Evolutionary conservation across 2,329 filamentous ascomycete genomes (phyloP).

Genomic region (Rutstroemia sp.): DNA sequence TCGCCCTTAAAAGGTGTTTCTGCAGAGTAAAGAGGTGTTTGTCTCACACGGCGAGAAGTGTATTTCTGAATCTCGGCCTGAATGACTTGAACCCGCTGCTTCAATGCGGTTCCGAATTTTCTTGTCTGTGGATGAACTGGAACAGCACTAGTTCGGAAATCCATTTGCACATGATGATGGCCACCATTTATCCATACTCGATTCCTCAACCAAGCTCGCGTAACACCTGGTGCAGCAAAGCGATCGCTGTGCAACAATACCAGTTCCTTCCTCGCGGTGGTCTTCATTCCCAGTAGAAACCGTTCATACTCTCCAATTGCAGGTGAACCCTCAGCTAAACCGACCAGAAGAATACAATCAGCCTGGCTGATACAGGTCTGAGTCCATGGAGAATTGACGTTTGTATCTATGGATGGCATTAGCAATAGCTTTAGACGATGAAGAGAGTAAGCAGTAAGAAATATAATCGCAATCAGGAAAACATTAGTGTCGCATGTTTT

Average conservation of each 20-base stretch:
- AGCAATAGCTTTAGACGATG: neutral
- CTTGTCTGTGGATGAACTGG: conserved; percentile 69
- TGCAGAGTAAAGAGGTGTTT: conserved; percentile 81
- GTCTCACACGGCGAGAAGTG: conserved; percentile 84
- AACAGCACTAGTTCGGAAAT: conserved; percentile 68
- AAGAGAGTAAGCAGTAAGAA: neutral
- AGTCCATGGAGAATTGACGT: conserved; percentile 95
- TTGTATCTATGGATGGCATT: conserved; percentile 60
- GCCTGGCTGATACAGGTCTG: conserved; percentile 96
- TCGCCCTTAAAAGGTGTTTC: conserved; percentile 94
- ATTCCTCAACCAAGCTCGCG: conserved; percentile 83
- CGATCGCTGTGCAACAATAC: conserved; percentile 85
- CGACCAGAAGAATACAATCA: conserved; percentile 90
- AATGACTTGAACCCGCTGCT: conserved; percentile 86
- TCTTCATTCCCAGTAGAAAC: conserved; percentile 94
- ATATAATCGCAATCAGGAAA: conserved; percentile 45
- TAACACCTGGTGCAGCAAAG: conserved; percentile 78
- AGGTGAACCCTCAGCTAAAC: conserved; percentile 81
- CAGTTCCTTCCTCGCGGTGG: conserved; percentile 86
- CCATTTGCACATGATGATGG: conserved; percentile 97
- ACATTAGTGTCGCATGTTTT: conserved; percentile 49
- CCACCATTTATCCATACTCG: conserved; percentile 97
- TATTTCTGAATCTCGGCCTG: conserved; percentile 99
- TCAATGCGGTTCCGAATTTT: conserved; percentile 76
- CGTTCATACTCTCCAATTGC: conserved; percentile 93